Percentiles rank a stretch among this genome's conserved stretches.
Evolutionary conservation across 345 rosid genomes (phyloP).

Genomic region (Psidium guajava): DNA sequence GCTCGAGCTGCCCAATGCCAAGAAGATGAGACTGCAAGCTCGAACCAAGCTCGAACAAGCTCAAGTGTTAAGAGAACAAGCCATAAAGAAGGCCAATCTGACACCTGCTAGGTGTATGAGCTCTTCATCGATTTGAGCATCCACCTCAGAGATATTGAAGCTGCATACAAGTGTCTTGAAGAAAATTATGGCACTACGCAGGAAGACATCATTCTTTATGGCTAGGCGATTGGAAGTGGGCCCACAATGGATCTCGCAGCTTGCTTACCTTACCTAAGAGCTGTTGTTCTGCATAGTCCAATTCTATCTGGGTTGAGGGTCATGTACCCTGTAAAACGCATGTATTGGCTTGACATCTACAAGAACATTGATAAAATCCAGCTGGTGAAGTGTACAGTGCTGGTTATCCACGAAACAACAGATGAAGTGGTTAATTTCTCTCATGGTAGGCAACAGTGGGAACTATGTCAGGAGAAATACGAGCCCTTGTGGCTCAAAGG

Average conservation of each 20-base stretch:
- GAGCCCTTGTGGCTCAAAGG: slow-evolving; percentile 93
- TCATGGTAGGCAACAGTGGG: slow-evolving; percentile 96
- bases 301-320: slow-evolving; percentile 92
- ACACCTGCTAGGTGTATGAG: too few species aligned
- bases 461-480: slow-evolving; percentile 82
- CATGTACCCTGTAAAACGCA: slow-evolving; percentile 89
- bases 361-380: slow-evolving; percentile 94
- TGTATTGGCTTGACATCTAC: slow-evolving; percentile 93
- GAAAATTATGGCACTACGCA: slow-evolving; percentile 77
- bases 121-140: too few species aligned
- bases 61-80: too few species aligned
- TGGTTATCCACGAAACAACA: slow-evolving; percentile 84
- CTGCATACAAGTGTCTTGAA: slow-evolving; percentile 89
- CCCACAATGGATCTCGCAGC: slow-evolving; percentile 84
- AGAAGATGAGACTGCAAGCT: too few species aligned
- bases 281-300: slow-evolving; percentile 89
- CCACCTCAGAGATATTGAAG: slow-evolving; percentile 89
- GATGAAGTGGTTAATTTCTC: slow-evolving; percentile 92
- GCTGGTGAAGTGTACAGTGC: slow-evolving; percentile 79
- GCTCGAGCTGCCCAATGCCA: too few species aligned
- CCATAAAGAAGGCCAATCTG: too few species aligned
- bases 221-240: slow-evolving; percentile 97
- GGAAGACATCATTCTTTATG: slow-evolving; percentile 84
- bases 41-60: too few species aligned
- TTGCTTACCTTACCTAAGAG: slow-evolving; percentile 61